Base-by-base conservation (phyloP, 2,329 filamentous ascomycete genomes). In the Claviceps fusiformis region DNA sequence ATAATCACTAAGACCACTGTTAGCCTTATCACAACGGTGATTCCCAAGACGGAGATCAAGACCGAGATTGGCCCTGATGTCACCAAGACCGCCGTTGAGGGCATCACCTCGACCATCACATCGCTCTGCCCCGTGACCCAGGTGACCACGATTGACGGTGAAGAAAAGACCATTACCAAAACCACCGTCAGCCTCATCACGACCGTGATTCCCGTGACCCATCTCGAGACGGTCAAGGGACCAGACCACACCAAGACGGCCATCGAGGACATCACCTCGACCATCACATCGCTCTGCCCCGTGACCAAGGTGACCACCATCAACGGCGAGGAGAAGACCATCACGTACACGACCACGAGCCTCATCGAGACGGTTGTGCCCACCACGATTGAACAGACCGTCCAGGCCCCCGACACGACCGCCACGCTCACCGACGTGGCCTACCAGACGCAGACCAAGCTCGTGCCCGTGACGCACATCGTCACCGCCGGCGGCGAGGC, bases 291-390 rank as follows among this genome's bases (percentile, higher is more conserved):
- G 19, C 64, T 75, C 10, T 74, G 69, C 63, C 73, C 74, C 24
- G 61, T 75, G 17, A 75, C 73, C 3, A 67, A 73, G 60, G 72
- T 71, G 43, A 71, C 70, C 62, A 74, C 71, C 1, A 54, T 76
- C 4, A 68, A 62, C 27, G 76, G 76, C 35, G 62, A 65, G 27
- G 64, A 68, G 4, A 62, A 63, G 3, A 64, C 66, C 35, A 69
- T 68, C 13, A 65, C 70, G 41, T 70, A 70, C 59, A 71, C 70
- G 3, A 73, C 70, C 9, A 71, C 69, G 1, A 63, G 70, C 31
- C 66, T 73, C 13, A 68, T 68, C 55, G 59, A 66, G 54, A 71
- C 69, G 7, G 50, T 48, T 13, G 43, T 61, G 10, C 58, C 58
- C 29, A 73, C 72, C 35, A 73, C 73, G 27, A 67, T 71, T 47